A percentile compares a stretch with the other conserved stretches of the same genome.
Conservation (phyloP, 139 green algal species). For the Haematococcus sp. region DNA sequence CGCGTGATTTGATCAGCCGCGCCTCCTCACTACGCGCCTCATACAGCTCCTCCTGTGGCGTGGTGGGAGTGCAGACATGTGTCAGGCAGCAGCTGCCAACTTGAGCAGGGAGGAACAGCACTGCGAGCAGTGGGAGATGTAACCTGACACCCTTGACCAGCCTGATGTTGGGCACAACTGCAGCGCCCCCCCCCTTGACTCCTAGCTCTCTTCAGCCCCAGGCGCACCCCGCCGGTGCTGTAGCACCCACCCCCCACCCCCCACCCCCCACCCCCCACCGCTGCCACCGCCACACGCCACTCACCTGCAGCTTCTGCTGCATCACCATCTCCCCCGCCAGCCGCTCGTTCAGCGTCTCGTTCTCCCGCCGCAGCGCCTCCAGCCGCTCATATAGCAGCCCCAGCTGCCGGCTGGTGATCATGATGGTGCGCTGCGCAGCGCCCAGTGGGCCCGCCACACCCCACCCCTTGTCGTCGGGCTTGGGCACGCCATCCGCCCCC, state of each 20-base stretch:
- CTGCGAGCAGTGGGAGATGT: too few relatives aligned
- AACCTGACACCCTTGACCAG: too few relatives aligned
- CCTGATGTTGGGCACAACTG: too few relatives aligned
- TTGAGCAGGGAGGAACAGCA: too few relatives aligned
- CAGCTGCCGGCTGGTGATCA: slow-evolving; percentile 14
- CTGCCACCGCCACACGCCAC: too few relatives aligned
- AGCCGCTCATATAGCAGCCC: slow-evolving; percentile 3
- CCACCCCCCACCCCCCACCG: too few relatives aligned
- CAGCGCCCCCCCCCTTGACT: too few relatives aligned
- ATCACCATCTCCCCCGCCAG: slow-evolving; percentile 4
- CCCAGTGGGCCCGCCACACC: slow-evolving; percentile 4
- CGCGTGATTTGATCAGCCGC: neutral
- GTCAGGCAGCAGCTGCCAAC: too few relatives aligned
- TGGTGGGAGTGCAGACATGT: too few relatives aligned
- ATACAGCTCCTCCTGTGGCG: slow-evolving; percentile 8
- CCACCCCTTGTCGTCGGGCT: slow-evolving; percentile 14
- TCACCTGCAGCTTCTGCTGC: neutral
- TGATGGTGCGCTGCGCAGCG: slow-evolving; percentile 10
- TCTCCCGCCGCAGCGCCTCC: slow-evolving; percentile 3
- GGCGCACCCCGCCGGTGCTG: too few relatives aligned
- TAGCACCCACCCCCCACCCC: too few relatives aligned
- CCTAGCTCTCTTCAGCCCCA: too few relatives aligned
- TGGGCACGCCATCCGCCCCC: slow-evolving; percentile 9
- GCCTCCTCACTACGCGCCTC: neutral
- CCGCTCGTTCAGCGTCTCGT: neutral